These are phyloP conservation scores for Tuber melanosporum DNA, from an alignment of 495 filamentous ascomycete species.

Conservation along the genomic window DNA sequence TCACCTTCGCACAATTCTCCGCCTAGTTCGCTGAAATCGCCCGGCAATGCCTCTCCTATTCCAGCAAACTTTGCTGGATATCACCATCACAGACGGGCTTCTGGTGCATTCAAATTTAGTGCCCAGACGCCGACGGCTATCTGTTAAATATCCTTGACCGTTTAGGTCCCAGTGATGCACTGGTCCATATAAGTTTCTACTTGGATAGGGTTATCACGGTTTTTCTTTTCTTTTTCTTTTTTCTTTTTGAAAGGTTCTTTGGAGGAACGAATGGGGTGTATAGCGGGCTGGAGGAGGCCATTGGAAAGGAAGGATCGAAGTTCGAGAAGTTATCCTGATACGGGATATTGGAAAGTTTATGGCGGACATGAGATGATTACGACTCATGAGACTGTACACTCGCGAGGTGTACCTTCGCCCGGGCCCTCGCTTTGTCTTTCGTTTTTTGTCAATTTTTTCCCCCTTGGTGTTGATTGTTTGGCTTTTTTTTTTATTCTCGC, in stretches of 20 bases:
- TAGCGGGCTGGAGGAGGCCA: neutral
- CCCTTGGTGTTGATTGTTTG: slow-evolving; percentile 38
- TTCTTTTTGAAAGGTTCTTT: neutral
- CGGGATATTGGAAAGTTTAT: slow-evolving; percentile 4
- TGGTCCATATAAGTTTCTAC: slow-evolving; percentile 1
- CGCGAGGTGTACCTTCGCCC: slow-evolving; percentile 39
- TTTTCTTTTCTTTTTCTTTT: neutral
- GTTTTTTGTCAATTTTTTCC: slow-evolving; percentile 24
- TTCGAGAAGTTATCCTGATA: neutral
- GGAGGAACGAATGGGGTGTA: neutral
- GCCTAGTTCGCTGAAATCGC: slow-evolving; percentile 32
- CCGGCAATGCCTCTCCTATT: slow-evolving; percentile 40
- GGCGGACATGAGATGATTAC: slow-evolving; percentile 23
- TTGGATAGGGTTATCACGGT: neutral
- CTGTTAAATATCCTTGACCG: slow-evolving; percentile 38
- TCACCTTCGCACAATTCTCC: slow-evolving; percentile 30
- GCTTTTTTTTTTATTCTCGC: slow-evolving; percentile 19
- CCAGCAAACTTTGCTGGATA: slow-evolving; percentile 40
- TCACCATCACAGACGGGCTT: slow-evolving; percentile 38
- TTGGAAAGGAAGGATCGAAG: neutral
- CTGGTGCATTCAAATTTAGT: slow-evolving; percentile 40
- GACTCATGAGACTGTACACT: slow-evolving; percentile 39
- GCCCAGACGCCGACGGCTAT: slow-evolving; percentile 39
- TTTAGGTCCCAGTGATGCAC: slow-evolving; percentile 12
- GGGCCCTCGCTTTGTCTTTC: slow-evolving; percentile 29